phyloP scores from a whole-genome alignment of 352 stramenopile species.

The Pythium dissotocum region DNA sequence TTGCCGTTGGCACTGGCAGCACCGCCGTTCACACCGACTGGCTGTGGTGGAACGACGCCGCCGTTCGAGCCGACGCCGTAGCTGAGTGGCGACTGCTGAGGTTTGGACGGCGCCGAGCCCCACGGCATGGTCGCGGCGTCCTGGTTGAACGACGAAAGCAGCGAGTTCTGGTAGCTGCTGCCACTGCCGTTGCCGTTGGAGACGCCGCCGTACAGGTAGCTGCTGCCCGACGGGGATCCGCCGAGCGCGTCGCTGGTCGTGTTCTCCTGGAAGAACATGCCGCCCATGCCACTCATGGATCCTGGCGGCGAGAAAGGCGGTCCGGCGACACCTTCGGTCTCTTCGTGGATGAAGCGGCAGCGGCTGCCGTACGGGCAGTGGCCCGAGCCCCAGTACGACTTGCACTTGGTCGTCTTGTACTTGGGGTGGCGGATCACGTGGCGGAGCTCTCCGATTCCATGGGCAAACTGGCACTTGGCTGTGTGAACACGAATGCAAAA shows the following conservation, averaged over 20 bases:
- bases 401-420: constrained; percentile 93
- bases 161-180: constrained; percentile 51
- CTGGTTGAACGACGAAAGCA: constrained; percentile 66
- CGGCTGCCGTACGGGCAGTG: constrained; percentile 85
- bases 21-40: constrained; percentile 27
- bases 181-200: constrained; percentile 14
- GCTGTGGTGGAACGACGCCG: constrained; percentile 27
- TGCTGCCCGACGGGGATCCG: constrained; percentile 29
- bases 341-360: constrained; percentile 89
- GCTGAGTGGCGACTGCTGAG: constrained; percentile 11
- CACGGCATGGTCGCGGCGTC: constrained; percentile 19
- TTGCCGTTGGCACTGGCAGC: constrained; percentile 24
- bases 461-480: constrained; percentile 89
- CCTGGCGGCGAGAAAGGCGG: constrained; percentile 56
- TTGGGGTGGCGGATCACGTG: constrained; percentile 88
- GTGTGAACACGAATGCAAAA: not conserved
- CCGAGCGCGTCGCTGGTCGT: constrained; percentile 31
- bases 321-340: constrained; percentile 58
- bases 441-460: constrained; percentile 76
- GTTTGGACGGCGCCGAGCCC: constrained; percentile 14
- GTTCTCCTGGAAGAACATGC: constrained; percentile 70
- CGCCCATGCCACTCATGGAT: constrained; percentile 30
- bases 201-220: constrained; percentile 36
- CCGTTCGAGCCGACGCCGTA: constrained; percentile 15
- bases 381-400: constrained; percentile 89